These are phyloP conservation scores for Neurospora sp. DNA, from an alignment of 495 filamentous ascomycete genomes.

Conservation along the genomic window DNA sequence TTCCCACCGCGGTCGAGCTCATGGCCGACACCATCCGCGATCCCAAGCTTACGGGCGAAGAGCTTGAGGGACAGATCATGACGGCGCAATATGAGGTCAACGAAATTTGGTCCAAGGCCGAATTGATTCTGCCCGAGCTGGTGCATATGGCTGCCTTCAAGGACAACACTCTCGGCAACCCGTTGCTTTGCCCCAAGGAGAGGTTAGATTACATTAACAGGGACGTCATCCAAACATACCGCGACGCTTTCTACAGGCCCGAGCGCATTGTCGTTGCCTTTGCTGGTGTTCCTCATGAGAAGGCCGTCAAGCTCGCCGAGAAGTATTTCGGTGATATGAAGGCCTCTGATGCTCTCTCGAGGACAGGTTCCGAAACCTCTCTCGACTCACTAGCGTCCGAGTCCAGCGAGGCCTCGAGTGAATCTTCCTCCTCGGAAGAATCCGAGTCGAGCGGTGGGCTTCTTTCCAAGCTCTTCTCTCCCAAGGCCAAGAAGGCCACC, in stretches of 20 bases:
- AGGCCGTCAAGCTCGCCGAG: constrained; percentile 71
- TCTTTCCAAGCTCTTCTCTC: constrained; percentile 58
- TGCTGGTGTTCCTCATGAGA: constrained; percentile 74
- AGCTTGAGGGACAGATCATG: constrained; percentile 75
- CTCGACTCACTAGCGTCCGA: constrained; percentile 32
- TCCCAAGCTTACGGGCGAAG: constrained; percentile 79
- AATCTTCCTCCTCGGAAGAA: constrained; percentile 32
- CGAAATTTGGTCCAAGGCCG: constrained; percentile 97
- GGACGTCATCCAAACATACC: constrained; percentile 64
- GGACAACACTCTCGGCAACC: constrained; percentile 91
- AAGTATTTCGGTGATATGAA: constrained; percentile 89
- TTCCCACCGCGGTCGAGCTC: constrained; percentile 71
- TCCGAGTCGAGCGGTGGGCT: constrained; percentile 44
- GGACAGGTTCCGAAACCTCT: constrained; percentile 44
- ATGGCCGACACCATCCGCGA: constrained; percentile 92
- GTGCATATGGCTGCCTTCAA: constrained; percentile 92
- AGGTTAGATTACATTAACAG: constrained; percentile 67
- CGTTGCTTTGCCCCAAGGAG: constrained; percentile 82
- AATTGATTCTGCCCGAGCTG: constrained; percentile 90
- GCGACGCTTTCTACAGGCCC: constrained; percentile 74
- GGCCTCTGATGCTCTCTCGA: constrained; percentile 40
- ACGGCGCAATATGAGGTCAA: constrained; percentile 91
- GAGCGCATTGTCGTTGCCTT: constrained; percentile 92
- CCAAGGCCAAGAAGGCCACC: constrained; percentile 79
- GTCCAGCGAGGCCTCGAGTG: constrained; percentile 23